Evolutionary conservation across 2,329 filamentous ascomycete species (phyloP), one percentile per base, ranked within the genome.

Genomic region (Pyrenophora teres): DNA sequence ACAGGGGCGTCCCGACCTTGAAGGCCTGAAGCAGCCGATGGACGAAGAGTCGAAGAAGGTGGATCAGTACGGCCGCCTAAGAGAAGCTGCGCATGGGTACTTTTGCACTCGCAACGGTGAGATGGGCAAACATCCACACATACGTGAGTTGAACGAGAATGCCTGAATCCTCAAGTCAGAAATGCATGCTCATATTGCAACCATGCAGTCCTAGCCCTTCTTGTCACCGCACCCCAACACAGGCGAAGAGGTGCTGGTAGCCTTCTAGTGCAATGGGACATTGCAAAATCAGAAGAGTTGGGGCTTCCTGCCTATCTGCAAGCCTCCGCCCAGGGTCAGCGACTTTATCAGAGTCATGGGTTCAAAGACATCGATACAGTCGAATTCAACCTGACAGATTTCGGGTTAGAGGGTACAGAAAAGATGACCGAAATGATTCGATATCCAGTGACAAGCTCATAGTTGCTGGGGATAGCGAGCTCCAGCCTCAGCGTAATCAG

Each of bases 41-140:
- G 23, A 46, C 23, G 43, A 46, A 19, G 35, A 19, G 9, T 39
- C 16, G 4, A 46, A 46, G 35, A 16, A 19, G 6, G 25, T 46
- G 25, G 43, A 46, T 31, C 35, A 46, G 25, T 46, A 46, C 23
- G 35, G 43, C 9, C 21, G 35, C 7, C 13, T 46, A 3, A 33
- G 35, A 39, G 43, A 39, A 39, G 35, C 35, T 31, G 43, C 43
- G 19, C 43, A 46, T 27, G 21, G 40, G 10, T 46, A 46, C 23
- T 46, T 46, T 31, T 33, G 23, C 19, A 36, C 33, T 10, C 23
- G 43, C 10, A 46, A 46, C 18, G 25, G 43, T 38, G 43, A 31
- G 2, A 21, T 46, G 19, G 43, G 43, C 6, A 31, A 30, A 3
- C 23, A 38, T 12, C 43, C 43, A 9, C 43, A 46, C 31, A 40